Base-by-base conservation (phyloP, 192 early-diverging fungal species). In the Geranomyces variabilis region DNA sequence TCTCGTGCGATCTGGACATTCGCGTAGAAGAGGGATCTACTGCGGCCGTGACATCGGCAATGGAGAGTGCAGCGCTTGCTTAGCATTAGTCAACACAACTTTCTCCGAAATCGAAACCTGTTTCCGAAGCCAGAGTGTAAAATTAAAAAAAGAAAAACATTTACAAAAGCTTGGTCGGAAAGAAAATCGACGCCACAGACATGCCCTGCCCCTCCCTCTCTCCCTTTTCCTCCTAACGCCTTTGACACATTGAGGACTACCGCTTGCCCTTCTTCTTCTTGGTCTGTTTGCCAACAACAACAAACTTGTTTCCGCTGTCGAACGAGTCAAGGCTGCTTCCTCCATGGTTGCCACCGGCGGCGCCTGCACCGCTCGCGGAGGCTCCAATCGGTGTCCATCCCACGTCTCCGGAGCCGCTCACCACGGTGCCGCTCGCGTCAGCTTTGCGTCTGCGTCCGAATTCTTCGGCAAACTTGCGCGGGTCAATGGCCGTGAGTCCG, bases 401-500 rank as follows among this genome's bases (percentile, higher is more conserved):
- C 19, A 29, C 62, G 10, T 28, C 71, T 26, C 22, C 31, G 0
- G 68, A 46, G 33, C 57, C 31, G 10, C 22, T 72, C 69, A 59
- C 67, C n/a, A 66, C 69, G 48, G 36, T 57, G n/a, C 71, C 76
- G 43, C 48, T 64, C 15, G 75, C 74, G 45, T 85, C 86, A 21
- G 78, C 78, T 34, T 70, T 76, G 15, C 83, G 73, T 7, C 77
- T 59, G 2, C 70, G 64, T 24, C 77, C 68, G 48, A 85, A 87
- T 65, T 84, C 86, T 13, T 82, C 80, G 17, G 81, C 81, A 72
- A 87, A 87, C 71, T 83, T 85, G 26, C 79, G 72, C 21, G 83
- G 78, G 67, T 87, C 86, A 62, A 87, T 85, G n/a, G 86, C 79
- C 13, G 86, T 85, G 26, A 80, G 65, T 30, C 81, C 81, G 22